Percentiles rank a stretch among this genome's conserved stretches.
These are phyloP conservation scores for Cornus florida DNA, from an alignment of 148 eudicot genomes.

Conservation along the genomic window DNA sequence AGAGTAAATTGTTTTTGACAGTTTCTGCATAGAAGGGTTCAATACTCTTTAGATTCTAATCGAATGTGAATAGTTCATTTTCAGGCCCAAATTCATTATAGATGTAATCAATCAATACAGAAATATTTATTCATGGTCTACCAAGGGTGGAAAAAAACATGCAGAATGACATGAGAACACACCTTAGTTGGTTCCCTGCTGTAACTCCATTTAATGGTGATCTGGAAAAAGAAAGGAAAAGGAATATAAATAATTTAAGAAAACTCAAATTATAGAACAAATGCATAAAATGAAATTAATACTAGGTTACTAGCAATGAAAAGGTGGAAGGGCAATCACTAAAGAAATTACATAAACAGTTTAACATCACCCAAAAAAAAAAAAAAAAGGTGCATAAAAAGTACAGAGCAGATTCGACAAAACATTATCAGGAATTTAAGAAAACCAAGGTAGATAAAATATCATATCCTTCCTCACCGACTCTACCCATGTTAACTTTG, in stretches of 20 bases:
- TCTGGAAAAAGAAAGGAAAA: constrained; percentile 38
- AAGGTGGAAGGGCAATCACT: background rate
- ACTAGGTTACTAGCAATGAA: background rate
- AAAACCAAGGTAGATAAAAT: no score
- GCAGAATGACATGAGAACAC: constrained; percentile 12
- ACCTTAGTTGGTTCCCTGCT: constrained; percentile 72
- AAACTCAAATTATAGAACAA: background rate
- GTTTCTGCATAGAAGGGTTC: background rate
- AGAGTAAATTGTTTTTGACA: no score
- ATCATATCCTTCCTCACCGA: no score
- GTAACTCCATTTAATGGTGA: constrained; percentile 48
- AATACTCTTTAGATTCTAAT: background rate
- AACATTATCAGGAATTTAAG: background rate
- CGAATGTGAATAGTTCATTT: background rate
- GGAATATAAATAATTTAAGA: constrained; percentile 1
- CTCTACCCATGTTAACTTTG: no score
- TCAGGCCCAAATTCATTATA: background rate
- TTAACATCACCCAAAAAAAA: background rate
- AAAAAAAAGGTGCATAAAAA: background rate
- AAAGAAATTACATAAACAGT: background rate
- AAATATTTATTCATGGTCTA: background rate
- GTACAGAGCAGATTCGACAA: background rate
- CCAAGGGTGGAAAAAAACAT: background rate
- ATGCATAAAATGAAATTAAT: background rate
- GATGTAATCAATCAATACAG: background rate